These are phyloP conservation scores for Claviceps purpurea DNA, from an alignment of 2,329 filamentous ascomycete genomes.

Conservation along the genomic window DNA sequence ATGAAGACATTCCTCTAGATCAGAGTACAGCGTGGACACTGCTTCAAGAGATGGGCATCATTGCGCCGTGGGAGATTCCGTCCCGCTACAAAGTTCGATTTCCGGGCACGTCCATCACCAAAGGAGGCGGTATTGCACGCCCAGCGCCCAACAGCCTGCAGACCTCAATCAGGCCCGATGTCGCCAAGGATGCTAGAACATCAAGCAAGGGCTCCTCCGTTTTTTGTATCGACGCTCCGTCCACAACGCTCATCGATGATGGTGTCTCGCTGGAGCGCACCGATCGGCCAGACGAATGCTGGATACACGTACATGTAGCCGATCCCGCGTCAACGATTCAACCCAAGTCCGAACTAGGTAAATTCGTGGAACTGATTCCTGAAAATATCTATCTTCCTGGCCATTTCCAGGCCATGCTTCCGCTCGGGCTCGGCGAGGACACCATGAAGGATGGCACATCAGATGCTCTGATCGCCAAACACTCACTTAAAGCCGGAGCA, in stretches of 20 bases:
- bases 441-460: conserved; percentile 18
- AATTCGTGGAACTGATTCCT: conserved; percentile 46
- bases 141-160: conserved; percentile 17
- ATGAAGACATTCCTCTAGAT: conserved; percentile 31
- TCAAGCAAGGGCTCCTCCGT: conserved; percentile 46
- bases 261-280: conserved; percentile 58
- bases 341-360: conserved; percentile 42
- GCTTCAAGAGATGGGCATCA: conserved; percentile 61
- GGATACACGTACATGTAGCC: conserved; percentile 68
- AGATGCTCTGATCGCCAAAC: conserved; percentile 30
- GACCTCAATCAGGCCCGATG: conserved; percentile 27
- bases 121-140: conserved; percentile 28
- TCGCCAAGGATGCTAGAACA: conserved; percentile 36
- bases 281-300: conserved; percentile 40
- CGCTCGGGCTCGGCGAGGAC: conserved; percentile 19
- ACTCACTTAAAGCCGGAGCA: conserved; percentile 38
- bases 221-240: conserved; percentile 59
- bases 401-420: conserved; percentile 45
- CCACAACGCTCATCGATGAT: conserved; percentile 64
- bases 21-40: conserved; percentile 46
- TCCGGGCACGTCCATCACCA: conserved; percentile 31
- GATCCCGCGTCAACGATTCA: conserved; percentile 61
- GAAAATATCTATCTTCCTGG: conserved; percentile 49
- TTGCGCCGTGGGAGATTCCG: conserved; percentile 57
- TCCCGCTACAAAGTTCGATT: conserved; percentile 47